Base-by-base conservation (phyloP, 441 rosid species). In the Euphorbia celastroides region DNA sequence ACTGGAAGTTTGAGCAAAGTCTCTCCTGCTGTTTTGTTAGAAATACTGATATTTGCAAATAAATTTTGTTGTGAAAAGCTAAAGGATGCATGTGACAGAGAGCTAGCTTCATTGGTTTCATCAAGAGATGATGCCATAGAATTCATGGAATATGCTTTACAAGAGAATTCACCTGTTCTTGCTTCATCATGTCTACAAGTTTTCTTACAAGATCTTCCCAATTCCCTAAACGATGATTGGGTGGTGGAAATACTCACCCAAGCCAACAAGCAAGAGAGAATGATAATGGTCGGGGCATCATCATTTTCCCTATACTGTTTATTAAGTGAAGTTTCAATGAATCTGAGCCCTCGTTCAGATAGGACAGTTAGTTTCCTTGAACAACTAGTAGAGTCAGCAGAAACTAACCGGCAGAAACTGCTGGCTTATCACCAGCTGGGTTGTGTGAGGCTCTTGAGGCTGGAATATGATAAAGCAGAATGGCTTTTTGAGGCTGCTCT, bases 371-470 rank as follows among this genome's bases (percentile, higher is more conserved):
- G 75, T 73, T 87, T 92, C 69, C 74, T 94, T 67, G 88, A 87
- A 66, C 81, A 70, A 60, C 65, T 89, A 79, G 69, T 88, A 9
- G 94, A 84, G 64, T 86, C 88, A 66, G 96, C 97, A 8, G 90
- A 85, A 72, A 86, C 69, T 54, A 84, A 82, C 67, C 73, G 70
- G 66, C 97, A 94, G 82, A 85, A 76, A 73, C 74, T 92, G 57
- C 38, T 92, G 75, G 98, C 97, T 65, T 92, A 80, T 77, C 99
- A 94, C 86, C 94, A 86, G 70, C 75, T 94, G 79, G 99, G 97
- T 70, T 94, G 96, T 75, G 82, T 76, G 38, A 88, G 87, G 77
- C 84, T 94, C 41, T 69, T 82, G 74, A 89, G 97, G 79, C 89
- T 88, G 78, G 94, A 94, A 73, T 84, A 86, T 72, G 88, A 82